Base-by-base conservation (phyloP, 1,284 basidiomycete species). In the Paramarasmius palmivorus region DNA sequence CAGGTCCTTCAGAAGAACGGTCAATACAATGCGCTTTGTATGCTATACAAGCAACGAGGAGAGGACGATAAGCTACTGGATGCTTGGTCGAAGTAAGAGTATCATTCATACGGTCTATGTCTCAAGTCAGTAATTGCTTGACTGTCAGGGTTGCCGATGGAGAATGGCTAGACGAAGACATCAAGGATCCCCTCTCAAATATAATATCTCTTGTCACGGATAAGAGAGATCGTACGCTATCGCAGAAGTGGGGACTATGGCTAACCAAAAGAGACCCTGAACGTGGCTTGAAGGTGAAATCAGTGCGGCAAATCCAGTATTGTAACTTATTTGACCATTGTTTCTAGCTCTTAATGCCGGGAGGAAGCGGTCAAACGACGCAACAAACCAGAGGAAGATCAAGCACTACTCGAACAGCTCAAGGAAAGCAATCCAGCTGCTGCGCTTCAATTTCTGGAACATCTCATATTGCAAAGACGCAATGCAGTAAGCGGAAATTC, bases 211-310 rank as follows among this genome's bases (percentile, higher is more conserved):
- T 92, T 14, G 73, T 96, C 2, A 79, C 71, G 29, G 78, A 75
- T 51, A 83, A 79, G 58, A 76, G 79, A 39, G 86, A 92, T 63
- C 78, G 81, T 22, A 65, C 72, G 4, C 63, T 92, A 44, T 81
- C 86, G 3, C 83, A 86, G 55, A 77, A 81, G 49, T 95, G 92
- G 82, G 88, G 82, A 0, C 68, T 92, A 4, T 96, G 95, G 94
- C 69, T 98, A 20, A 78, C 86, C 0, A 80, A 79, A 60, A 79
- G 80, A 23, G 84, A 92, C 65, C 73, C 82, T 0, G 84, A 88
- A 17, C 81, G 81, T 36, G 92, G 87, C 1, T 66, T 96, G 34
- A 83, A 84, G 73, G 92, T 92, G 60, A 49, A 71, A 63, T 42
- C 26, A n/a, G 22, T 49, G n/a, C n/a, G n/a, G n/a, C n/a, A n/a